Conservation (phyloP, 2,329 filamentous ascomycete species). For the Cytospora leucostoma region DNA sequence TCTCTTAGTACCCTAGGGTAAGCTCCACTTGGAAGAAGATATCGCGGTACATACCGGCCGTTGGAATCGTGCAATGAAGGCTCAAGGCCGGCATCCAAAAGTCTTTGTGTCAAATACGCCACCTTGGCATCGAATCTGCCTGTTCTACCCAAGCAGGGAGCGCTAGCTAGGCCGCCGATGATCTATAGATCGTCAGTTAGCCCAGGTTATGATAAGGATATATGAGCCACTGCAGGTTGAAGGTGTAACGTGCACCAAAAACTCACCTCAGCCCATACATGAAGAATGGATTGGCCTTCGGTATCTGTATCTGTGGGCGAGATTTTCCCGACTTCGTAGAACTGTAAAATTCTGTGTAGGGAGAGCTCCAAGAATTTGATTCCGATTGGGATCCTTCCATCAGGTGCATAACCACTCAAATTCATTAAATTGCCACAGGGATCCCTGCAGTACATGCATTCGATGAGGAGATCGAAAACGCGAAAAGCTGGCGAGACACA, state of each 20-base stretch:
- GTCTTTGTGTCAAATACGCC: background rate
- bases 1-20: too few species aligned
- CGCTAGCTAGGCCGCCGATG: too few species aligned
- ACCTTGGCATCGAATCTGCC: background rate
- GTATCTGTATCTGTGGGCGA: background rate
- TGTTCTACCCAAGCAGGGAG: too few species aligned
- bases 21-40: too few species aligned
- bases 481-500: background rate
- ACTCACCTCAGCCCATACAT: background rate
- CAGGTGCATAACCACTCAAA: too few species aligned
- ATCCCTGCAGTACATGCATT: too few species aligned
- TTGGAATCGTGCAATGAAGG: background rate
- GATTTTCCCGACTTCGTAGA: background rate
- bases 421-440: too few species aligned
- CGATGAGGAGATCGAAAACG: background rate
- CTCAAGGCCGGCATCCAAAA: background rate
- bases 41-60: background rate
- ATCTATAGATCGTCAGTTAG: too few species aligned
- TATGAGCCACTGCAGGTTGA: too few species aligned
- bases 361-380: background rate
- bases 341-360: background rate
- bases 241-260: too few species aligned
- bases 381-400: too few species aligned
- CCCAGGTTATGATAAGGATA: too few species aligned
- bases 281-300: background rate